Percentiles rank a stretch among this genome's conserved stretches.
These are phyloP conservation scores for Aspergillus sp. DNA, from an alignment of 2,329 filamentous ascomycete species.

Conservation along the genomic window DNA sequence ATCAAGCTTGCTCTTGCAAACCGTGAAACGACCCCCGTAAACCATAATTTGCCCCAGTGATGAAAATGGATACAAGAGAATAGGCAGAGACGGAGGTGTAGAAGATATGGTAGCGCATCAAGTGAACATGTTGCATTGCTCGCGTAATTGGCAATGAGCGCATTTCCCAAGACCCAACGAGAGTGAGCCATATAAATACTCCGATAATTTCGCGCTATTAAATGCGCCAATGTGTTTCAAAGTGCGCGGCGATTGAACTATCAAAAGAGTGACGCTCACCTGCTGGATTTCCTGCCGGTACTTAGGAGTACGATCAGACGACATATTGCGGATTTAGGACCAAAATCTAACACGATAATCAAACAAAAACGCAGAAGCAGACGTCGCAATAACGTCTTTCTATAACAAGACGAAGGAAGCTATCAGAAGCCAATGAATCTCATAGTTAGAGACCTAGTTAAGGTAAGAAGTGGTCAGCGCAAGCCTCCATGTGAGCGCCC, in stretches of 20 bases:
- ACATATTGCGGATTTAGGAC: slow-evolving; percentile 54
- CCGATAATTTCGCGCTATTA: not conserved
- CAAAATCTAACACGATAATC: not conserved
- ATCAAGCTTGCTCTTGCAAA: not conserved
- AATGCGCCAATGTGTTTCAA: not conserved
- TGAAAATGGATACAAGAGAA: not conserved
- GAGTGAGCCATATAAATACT: not conserved
- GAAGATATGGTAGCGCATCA: not conserved
- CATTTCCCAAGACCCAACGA: not conserved
- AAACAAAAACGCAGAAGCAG: not conserved
- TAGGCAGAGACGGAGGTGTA: not conserved
- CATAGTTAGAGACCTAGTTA: not conserved
- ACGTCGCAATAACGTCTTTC: not conserved
- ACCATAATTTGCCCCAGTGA: not conserved
- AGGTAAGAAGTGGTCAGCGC: not conserved
- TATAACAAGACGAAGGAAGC: not conserved
- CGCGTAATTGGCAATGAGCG: not conserved
- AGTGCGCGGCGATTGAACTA: not conserved
- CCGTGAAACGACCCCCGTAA: not conserved
- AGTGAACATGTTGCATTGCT: not conserved
- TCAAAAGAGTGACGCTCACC: slow-evolving; percentile 55
- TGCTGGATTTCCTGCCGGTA: slow-evolving; percentile 99
- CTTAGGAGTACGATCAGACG: slow-evolving; percentile 71
- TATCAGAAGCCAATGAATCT: not conserved
- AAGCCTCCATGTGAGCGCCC: not conserved